Evolutionary conservation across 2,329 filamentous ascomycete species (phyloP).

Genomic region (Myriosclerotinia scirpicola): DNA sequence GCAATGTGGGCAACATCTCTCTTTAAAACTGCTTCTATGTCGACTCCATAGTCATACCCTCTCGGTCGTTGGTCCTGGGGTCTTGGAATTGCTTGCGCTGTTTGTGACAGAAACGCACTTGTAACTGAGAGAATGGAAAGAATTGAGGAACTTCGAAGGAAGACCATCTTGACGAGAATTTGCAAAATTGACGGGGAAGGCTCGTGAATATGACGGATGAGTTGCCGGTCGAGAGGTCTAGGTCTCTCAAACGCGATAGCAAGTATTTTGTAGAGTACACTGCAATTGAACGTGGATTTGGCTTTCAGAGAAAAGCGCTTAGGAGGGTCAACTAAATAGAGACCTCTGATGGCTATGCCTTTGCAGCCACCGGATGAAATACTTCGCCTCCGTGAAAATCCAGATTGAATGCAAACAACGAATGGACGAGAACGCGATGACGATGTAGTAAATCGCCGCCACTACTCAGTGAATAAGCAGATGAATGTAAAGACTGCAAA

Average conservation of each 20-base stretch:
- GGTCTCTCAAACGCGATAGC: no score
- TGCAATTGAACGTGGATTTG: not conserved
- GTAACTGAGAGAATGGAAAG: not conserved
- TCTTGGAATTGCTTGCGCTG: slow-evolving; percentile 3
- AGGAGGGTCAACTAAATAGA: not conserved
- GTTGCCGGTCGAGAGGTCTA: no score
- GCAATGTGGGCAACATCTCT: slow-evolving; percentile 26
- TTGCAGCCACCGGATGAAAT: not conserved
- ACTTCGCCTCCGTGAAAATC: not conserved
- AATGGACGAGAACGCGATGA: slow-evolving; percentile 3
- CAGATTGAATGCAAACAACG: not conserved
- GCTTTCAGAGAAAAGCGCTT: not conserved
- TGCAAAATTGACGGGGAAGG: not conserved
- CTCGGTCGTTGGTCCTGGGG: not conserved
- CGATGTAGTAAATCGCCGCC: not conserved
- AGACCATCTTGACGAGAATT: not conserved
- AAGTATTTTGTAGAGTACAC: not conserved
- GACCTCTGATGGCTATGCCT: not conserved
- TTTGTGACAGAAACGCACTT: slow-evolving; percentile 3
- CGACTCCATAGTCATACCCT: slow-evolving; percentile 33
- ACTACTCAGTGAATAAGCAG: not conserved
- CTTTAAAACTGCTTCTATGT: slow-evolving; percentile 25
- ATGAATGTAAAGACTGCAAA: not conserved
- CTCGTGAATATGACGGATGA: not conserved
- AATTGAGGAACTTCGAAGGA: not conserved